These are phyloP conservation scores for Striga hermonthica DNA, from an alignment of 305 asterid species.

Conservation along the genomic window DNA sequence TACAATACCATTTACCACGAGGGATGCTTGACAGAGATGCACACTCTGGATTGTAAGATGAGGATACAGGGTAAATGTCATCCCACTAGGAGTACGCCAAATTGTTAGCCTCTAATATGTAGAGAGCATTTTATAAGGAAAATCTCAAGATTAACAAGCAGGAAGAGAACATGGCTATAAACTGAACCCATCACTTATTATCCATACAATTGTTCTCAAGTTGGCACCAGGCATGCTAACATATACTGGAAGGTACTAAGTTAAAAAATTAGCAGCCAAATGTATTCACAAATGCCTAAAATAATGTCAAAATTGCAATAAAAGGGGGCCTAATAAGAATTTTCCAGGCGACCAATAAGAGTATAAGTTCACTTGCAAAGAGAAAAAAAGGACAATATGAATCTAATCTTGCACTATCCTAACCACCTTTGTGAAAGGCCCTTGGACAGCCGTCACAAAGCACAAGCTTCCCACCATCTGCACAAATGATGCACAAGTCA, in stretches of 20 bases:
- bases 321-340: conserved; percentile 20
- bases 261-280: neutral
- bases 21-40: conserved; percentile 76
- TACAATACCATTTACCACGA: conserved; percentile 92
- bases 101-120: conserved; percentile 4
- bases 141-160: conserved; percentile 9
- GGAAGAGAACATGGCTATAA: conserved; percentile 1
- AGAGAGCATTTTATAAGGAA: conserved; percentile 5
- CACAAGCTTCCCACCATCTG: conserved; percentile 97
- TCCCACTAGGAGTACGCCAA: conserved; percentile 19
- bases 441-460: conserved; percentile 99
- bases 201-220: conserved; percentile 8
- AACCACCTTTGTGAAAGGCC: conserved; percentile 94
- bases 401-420: conserved; percentile 16
- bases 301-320: conserved; percentile 10
- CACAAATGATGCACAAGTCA: conserved; percentile 94
- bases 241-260: conserved; percentile 1
- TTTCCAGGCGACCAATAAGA: conserved; percentile 7
- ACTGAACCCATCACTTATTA: neutral
- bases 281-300: neutral
- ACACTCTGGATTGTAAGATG: conserved; percentile 62
- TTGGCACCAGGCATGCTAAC: conserved; percentile 8
- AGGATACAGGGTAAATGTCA: conserved; percentile 19
- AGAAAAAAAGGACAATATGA: conserved; percentile 22
- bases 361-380: conserved; percentile 7